Evolutionary conservation across 2,329 filamentous ascomycete genomes (phyloP).

Genomic region (Fusarium agapanthi): DNA sequence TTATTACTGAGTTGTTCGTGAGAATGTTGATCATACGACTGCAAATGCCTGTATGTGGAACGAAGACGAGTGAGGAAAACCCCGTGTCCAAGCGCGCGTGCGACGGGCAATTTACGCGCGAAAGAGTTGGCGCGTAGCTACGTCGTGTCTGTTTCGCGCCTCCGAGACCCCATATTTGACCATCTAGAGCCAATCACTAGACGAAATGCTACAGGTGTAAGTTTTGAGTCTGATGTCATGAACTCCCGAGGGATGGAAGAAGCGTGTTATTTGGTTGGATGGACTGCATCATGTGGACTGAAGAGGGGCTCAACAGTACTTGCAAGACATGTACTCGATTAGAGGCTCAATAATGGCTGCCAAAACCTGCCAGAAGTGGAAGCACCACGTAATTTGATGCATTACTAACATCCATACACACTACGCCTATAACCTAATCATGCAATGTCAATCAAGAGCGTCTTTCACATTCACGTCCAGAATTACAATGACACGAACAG

Average conservation of each 20-base stretch:
- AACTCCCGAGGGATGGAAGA: conserved; percentile 16
- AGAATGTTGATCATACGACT: neutral
- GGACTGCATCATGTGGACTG: conserved; percentile 5
- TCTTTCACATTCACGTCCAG: neutral
- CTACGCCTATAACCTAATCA: neutral
- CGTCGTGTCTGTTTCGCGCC: conserved; percentile 37
- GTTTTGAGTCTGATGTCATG: conserved; percentile 28
- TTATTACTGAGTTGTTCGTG: neutral
- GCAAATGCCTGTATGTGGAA: neutral
- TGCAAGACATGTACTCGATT: conserved; percentile 14
- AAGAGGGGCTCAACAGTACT: conserved; percentile 16
- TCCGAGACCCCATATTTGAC: conserved; percentile 10
- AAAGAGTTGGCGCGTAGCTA: conserved; percentile 24
- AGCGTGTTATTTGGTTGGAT: conserved; percentile 38
- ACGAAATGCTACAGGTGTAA: neutral
- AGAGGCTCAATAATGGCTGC: neutral
- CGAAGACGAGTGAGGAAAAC: neutral
- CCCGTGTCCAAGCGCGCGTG: conserved; percentile 29
- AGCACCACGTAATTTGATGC: neutral
- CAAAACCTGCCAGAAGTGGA: neutral
- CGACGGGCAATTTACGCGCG: conserved; percentile 43
- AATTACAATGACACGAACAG: conserved; percentile 10
- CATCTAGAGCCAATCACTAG: conserved; percentile 32
- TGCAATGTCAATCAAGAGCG: neutral
- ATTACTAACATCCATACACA: neutral